These are phyloP conservation scores for Perkinsela sp. DNA, from an alignment of 208 protist species.

Conservation along the genomic window DNA sequence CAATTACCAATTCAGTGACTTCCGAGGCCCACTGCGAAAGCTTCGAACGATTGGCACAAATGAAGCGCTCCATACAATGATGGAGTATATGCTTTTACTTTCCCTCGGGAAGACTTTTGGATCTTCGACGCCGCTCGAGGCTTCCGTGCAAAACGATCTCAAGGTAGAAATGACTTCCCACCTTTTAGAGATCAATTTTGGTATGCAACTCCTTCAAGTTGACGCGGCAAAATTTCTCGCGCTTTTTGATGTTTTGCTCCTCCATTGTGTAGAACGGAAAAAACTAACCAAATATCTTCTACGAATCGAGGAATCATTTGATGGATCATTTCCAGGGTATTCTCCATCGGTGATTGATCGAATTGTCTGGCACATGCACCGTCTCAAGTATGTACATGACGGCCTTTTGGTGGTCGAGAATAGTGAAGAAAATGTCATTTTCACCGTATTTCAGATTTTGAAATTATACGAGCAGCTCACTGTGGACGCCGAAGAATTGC, in stretches of 20 bases:
- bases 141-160: neutral
- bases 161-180: neutral
- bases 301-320: too few relatives aligned
- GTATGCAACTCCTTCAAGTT: neutral
- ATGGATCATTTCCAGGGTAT: too few relatives aligned
- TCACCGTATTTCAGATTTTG: too few relatives aligned
- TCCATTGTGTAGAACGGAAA: neutral
- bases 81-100: neutral
- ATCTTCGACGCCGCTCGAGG: neutral
- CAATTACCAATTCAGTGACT: neutral
- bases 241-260: neutral
- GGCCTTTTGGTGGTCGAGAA: too few relatives aligned
- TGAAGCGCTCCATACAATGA: neutral
- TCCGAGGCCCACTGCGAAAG: neutral
- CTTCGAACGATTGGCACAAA: neutral
- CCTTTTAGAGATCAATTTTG: neutral
- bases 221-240: neutral
- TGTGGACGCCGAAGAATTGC: too few relatives aligned
- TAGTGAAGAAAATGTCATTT: too few relatives aligned
- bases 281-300: neutral
- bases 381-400: too few relatives aligned
- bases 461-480: too few relatives aligned
- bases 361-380: too few relatives aligned
- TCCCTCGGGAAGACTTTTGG: neutral
- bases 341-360: too few relatives aligned